phyloP scores from a whole-genome alignment of 805 yeast species.

The Wickerhamiella spandovensis region DNA sequence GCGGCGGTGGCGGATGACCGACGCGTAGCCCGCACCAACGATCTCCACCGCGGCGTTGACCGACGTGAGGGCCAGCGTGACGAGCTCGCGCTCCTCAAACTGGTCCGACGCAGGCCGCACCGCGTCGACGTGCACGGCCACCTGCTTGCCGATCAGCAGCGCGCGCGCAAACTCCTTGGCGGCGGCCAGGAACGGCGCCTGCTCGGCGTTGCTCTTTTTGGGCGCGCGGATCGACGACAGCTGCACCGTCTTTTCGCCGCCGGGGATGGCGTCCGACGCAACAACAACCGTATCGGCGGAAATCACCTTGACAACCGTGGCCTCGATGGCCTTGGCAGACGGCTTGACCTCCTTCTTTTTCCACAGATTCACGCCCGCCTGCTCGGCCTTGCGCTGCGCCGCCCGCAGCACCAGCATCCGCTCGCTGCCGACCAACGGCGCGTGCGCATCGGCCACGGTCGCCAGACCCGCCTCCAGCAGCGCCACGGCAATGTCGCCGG shows the following conservation, averaged over 20 bases:
- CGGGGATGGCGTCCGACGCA: constrained; percentile 30
- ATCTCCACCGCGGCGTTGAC: constrained; percentile 47
- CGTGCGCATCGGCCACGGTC: constrained; percentile 71
- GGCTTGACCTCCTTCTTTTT: constrained; percentile 24
- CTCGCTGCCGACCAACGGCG: constrained; percentile 49
- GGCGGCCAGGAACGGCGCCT: constrained; percentile 42
- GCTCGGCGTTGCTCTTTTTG: constrained; percentile 42
- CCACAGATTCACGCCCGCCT: constrained; percentile 45
- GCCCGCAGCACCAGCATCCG: constrained; percentile 49
- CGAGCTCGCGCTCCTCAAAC: constrained; percentile 54
- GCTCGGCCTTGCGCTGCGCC: constrained; percentile 50
- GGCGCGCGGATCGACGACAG: constrained; percentile 70
- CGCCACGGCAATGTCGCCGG: constrained; percentile 61
- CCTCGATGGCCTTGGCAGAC: constrained; percentile 29
- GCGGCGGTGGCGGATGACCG: constrained; percentile 67
- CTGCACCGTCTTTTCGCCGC: constrained; percentile 47
- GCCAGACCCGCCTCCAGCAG: constrained; percentile 60
- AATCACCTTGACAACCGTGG: constrained; percentile 45
- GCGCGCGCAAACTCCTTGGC: constrained; percentile 69
- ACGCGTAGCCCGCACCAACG: constrained; percentile 55
- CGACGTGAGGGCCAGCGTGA: constrained; percentile 41
- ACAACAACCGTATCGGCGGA: constrained; percentile 56
- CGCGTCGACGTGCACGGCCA: constrained; percentile 48
- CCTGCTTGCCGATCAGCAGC: constrained; percentile 56
- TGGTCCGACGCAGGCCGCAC: constrained; percentile 47